Base-by-base conservation (phyloP, 1,139 yeast species). In the Pneumocystis sp. region DNA sequence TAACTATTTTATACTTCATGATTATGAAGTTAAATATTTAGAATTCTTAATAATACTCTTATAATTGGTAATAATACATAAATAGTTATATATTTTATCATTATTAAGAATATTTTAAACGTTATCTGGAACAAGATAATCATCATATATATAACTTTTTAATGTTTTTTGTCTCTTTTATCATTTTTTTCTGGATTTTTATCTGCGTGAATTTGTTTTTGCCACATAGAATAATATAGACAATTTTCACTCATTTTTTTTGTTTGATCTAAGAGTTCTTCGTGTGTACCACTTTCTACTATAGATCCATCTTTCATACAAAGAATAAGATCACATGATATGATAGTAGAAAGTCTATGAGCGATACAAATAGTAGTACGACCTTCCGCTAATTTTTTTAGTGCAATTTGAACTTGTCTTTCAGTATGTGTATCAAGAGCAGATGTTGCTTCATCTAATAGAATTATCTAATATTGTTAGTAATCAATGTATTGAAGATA, bases 401-500 rank as follows among this genome's bases (percentile, higher is more conserved):
- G 77, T 65, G 95, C 78, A 1, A 69, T 68, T 29, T 89, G 96
- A 29, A 68, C 69, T 34, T 67, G 63, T 56, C 65, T 67, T 73
- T 93, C 99, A 0, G 99, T 93, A 73, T 90, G 96, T 3, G 98
- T 93, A 74, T 93, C 99, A 64, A 93, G 80, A 0, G 98, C 98
- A 63, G 96, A 86, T 0, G 99, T 68, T n/a, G 69, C 69, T 60
- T 93, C 6, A 45, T 67, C 70, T 3, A 68, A 65, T 45, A 67
- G 61, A 56, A 67, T 45, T 8, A 67, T 67, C 64, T 64, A 66
- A 19, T 68, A 69, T 57, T 68, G 68, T 68, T 19, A 68, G 65
- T 31, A 68, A 65, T 3, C 97, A 97, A 74, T 93, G 98, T 73
- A 95, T 98, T 70, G 10, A 37, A 37, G 93, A 90, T 74, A 95